phyloP scores from a whole-genome alignment of 176 grass and related monocot genomes.

The Dendrocalamus sinicus region DNA sequence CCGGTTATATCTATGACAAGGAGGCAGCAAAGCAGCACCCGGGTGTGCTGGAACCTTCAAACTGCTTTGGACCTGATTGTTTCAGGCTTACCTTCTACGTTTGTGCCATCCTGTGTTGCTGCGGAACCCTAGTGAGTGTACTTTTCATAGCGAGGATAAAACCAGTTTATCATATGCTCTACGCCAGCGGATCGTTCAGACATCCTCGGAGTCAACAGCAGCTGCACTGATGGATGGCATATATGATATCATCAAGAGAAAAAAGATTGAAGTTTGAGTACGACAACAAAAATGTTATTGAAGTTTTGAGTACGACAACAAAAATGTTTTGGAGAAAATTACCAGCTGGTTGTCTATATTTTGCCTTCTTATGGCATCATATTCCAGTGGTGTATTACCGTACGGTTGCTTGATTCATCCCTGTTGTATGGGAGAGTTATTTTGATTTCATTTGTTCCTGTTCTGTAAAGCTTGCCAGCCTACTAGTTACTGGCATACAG shows the following conservation, averaged over 20 bases:
- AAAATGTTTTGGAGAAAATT: constrained; percentile 4
- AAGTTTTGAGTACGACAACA: neutral
- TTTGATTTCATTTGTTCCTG: constrained; percentile 25
- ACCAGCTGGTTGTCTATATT: neutral
- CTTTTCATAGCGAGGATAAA: constrained; percentile 75
- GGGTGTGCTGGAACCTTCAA: constrained; percentile 42
- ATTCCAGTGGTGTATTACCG: constrained; percentile 1
- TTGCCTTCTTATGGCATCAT: neutral
- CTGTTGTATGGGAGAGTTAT: neutral
- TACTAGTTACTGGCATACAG: constrained; percentile 1
- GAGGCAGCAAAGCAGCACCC: constrained; percentile 77
- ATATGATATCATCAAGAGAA: neutral
- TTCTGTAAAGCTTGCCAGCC: constrained; percentile 15
- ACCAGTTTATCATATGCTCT: constrained; percentile 91
- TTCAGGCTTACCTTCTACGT: constrained; percentile 80
- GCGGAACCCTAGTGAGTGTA: constrained; percentile 63
- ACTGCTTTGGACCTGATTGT: constrained; percentile 79
- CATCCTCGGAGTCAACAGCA: constrained; percentile 71
- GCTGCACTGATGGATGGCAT: constrained; percentile 52
- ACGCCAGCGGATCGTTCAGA: constrained; percentile 74
- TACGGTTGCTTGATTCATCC: constrained; percentile 3
- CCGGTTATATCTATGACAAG: constrained; percentile 86
- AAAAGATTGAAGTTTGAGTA: neutral
- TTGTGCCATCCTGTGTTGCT: constrained; percentile 67
- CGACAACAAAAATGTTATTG: neutral